Percentiles rank a stretch among this genome's conserved stretches.
phyloP scores from a whole-genome alignment of 192 early-diverging fungal species.

The Coemansia sp. region DNA sequence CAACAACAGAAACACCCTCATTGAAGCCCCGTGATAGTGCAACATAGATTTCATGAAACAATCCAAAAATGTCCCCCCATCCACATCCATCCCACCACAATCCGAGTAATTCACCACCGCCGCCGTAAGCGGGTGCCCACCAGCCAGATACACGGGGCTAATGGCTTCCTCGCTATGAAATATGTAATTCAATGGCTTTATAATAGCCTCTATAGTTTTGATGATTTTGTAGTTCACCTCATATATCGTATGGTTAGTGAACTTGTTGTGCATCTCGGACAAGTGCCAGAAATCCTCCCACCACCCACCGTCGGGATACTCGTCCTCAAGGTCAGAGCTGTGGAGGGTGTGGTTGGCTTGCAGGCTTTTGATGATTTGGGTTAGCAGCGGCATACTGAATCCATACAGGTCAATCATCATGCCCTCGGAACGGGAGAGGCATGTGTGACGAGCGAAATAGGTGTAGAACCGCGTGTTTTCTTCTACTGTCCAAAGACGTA shows the following conservation, averaged over 20 bases:
- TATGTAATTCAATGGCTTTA: constrained; percentile 36
- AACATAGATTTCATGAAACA: constrained; percentile 46
- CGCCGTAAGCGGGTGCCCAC: constrained; percentile 24
- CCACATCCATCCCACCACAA: neutral
- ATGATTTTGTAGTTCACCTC: constrained; percentile 48
- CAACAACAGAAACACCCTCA: constrained; percentile 28
- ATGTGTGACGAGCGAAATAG: constrained; percentile 22
- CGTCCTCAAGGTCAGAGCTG: constrained; percentile 30
- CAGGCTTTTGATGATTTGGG: constrained; percentile 28
- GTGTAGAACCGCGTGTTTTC: constrained; percentile 31
- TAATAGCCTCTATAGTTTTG: constrained; percentile 33
- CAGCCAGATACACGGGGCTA: constrained; percentile 12
- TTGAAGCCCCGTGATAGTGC: constrained; percentile 20
- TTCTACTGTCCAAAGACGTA: constrained; percentile 28
- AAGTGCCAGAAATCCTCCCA: constrained; percentile 40
- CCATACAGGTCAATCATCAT: constrained; percentile 29
- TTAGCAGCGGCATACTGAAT: constrained; percentile 31
- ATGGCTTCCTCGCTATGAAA: constrained; percentile 18
- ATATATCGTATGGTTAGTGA: constrained; percentile 26
- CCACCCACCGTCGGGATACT: constrained; percentile 38
- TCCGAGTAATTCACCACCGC: constrained; percentile 22
- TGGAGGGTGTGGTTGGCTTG: constrained; percentile 20
- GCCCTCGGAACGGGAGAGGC: constrained; percentile 14
- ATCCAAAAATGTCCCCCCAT: constrained; percentile 23
- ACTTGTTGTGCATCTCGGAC: constrained; percentile 33